Conservation (phyloP, 1,284 basidiomycete species). For the Cryptococcus sp. region DNA sequence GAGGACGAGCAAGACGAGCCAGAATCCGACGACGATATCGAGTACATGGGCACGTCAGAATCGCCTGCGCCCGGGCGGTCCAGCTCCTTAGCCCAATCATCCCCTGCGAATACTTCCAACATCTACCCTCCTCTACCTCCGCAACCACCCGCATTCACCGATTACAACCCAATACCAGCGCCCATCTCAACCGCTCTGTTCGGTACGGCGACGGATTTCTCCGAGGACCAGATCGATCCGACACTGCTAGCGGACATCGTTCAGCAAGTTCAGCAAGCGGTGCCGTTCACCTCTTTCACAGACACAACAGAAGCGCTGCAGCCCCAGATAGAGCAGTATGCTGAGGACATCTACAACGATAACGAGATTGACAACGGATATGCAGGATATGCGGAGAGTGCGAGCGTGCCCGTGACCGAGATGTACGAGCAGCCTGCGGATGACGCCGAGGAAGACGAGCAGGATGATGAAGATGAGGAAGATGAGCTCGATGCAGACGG, state of each 20-base stretch:
- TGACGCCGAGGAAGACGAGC: constrained; percentile 8
- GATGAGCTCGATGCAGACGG: constrained; percentile 2
- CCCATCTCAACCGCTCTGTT: not conserved
- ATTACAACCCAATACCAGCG: not conserved
- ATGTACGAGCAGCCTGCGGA: constrained; percentile 9
- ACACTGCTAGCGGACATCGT: constrained; percentile 15
- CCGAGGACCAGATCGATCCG: constrained; percentile 13
- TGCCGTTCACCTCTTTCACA: not conserved
- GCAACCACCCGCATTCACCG: not conserved
- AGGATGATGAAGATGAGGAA: constrained; percentile 11
- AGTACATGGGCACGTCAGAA: constrained; percentile 15
- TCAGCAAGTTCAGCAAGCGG: constrained; percentile 14
- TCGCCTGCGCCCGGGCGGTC: constrained; percentile 8
- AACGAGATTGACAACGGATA: constrained; percentile 1
- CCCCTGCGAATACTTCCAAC: constrained; percentile 1
- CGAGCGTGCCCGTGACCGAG: not conserved
- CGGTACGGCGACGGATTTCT: not conserved
- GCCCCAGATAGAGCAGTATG: constrained; percentile 1
- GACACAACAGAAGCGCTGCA: constrained; percentile 6
- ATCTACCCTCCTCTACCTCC: constrained; percentile 12
- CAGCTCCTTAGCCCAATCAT: not conserved
- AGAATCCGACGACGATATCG: constrained; percentile 13
- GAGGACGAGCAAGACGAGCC: constrained; percentile 11
- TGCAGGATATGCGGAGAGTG: constrained; percentile 4
- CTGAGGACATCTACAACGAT: constrained; percentile 11